Percentiles rank a stretch among this genome's conserved stretches.
Conservation (phyloP, 495 filamentous ascomycete genomes). For the Hypoxylon fuscum region DNA sequence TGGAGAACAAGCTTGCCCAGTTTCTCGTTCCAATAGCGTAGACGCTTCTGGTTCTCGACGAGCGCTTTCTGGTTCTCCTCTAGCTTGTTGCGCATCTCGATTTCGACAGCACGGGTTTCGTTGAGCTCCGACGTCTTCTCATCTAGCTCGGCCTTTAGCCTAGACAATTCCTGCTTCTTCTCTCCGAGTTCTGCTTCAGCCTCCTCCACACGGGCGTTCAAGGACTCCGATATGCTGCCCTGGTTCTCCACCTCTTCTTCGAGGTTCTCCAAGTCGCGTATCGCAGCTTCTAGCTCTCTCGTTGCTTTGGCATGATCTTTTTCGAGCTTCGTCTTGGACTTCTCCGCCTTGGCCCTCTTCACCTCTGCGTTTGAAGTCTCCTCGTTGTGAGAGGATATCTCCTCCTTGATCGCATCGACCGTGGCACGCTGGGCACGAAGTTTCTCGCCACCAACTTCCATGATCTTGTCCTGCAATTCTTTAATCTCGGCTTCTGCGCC, state of each 20-base stretch:
- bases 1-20: slow-evolving; percentile 80
- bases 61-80: slow-evolving; percentile 94
- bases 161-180: slow-evolving; percentile 81
- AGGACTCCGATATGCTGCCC: slow-evolving; percentile 74
- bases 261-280: slow-evolving; percentile 75
- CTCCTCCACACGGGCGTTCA: slow-evolving; percentile 80
- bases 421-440: slow-evolving; percentile 89
- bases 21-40: slow-evolving; percentile 89
- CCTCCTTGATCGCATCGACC: slow-evolving; percentile 91
- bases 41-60: slow-evolving; percentile 83
- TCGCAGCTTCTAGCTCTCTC: slow-evolving; percentile 76
- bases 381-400: slow-evolving; percentile 81
- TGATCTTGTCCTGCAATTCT: slow-evolving; percentile 91
- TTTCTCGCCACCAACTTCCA: slow-evolving; percentile 95
- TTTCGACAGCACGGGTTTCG: slow-evolving; percentile 86
- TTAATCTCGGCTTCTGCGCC: slow-evolving; percentile 93
- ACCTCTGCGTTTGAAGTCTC: slow-evolving; percentile 86
- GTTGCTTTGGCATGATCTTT: slow-evolving; percentile 79
- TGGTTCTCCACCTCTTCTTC: slow-evolving; percentile 81
- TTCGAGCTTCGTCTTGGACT: slow-evolving; percentile 85
- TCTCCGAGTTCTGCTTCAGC: slow-evolving; percentile 80
- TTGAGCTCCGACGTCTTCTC: slow-evolving; percentile 88
- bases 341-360: slow-evolving; percentile 87
- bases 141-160: slow-evolving; percentile 85
- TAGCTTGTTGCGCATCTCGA: slow-evolving; percentile 98